These are phyloP conservation scores for Diplodia sapinea DNA, from an alignment of 2,329 filamentous ascomycete genomes.

Conservation along the genomic window DNA sequence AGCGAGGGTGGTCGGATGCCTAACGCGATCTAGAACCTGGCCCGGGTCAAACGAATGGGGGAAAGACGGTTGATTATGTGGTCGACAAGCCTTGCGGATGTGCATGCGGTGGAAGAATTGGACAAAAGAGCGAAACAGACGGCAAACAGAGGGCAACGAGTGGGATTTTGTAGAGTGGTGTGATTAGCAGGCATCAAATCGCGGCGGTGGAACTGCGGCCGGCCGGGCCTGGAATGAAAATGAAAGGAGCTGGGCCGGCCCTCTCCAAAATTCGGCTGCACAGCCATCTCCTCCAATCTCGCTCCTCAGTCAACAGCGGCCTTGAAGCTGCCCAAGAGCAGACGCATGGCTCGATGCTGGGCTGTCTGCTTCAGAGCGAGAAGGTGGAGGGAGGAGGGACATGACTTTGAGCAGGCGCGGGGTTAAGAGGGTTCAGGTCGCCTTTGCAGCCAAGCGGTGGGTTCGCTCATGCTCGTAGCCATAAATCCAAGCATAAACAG, in stretches of 20 bases:
- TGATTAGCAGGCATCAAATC: slow-evolving; percentile 11
- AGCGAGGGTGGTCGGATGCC: not conserved
- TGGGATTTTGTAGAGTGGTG: slow-evolving; percentile 8
- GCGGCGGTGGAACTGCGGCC: slow-evolving; percentile 3
- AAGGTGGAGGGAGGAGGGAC: not conserved
- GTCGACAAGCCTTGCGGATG: not conserved
- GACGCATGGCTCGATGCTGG: not conserved
- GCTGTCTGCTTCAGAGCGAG: no score
- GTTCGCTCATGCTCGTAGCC: not conserved
- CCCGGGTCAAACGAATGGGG: not conserved
- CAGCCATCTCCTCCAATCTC: slow-evolving; percentile 28
- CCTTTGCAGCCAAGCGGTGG: slow-evolving; percentile 1
- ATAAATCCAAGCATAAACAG: slow-evolving; percentile 26
- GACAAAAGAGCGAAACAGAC: not conserved
- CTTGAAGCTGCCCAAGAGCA: not conserved
- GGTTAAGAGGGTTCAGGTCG: not conserved
- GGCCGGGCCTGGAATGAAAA: not conserved
- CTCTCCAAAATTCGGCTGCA: slow-evolving; percentile 5
- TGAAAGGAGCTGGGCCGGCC: slow-evolving; percentile 14
- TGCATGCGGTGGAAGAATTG: not conserved
- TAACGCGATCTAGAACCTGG: slow-evolving; percentile 19
- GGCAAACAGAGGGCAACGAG: not conserved
- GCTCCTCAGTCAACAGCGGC: not conserved
- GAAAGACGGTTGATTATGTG: not conserved
- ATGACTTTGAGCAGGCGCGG: not conserved